Evolutionary conservation across 768 basidiomycete genomes (phyloP).

Genomic region (Amanita pseudoporphyria): DNA sequence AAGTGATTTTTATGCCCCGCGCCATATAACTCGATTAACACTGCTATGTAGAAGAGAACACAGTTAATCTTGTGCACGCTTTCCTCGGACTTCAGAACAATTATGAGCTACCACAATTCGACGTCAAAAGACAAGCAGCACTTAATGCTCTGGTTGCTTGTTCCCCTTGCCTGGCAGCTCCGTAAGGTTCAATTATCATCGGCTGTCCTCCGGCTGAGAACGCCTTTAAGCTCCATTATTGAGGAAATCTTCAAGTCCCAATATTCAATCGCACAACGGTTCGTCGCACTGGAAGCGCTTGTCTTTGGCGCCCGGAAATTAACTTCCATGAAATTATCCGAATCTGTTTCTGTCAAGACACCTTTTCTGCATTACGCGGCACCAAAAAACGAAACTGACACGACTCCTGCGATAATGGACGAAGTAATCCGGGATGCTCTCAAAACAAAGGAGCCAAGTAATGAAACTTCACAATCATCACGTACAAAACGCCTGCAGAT

Average conservation of each 20-base stretch:
- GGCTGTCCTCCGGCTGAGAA: not conserved
- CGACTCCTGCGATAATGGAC: conserved; percentile 46
- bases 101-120: conserved; percentile 76
- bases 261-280: conserved; percentile 82
- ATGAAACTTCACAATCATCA: conserved; percentile 32
- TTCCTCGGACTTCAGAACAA: conserved; percentile 73
- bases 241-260: conserved; percentile 94
- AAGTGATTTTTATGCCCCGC: conserved; percentile 16
- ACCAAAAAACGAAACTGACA: not conserved
- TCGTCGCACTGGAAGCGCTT: conserved; percentile 76
- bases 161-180: conserved; percentile 67
- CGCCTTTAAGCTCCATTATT: conserved; percentile 51
- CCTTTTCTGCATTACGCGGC: conserved; percentile 30
- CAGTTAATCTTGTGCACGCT: conserved; percentile 68
- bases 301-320: conserved; percentile 83
- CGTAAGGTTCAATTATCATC: conserved; percentile 45
- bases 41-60: conserved; percentile 67
- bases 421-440: conserved; percentile 46
- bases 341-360: conserved; percentile 68
- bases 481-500: conserved; percentile 32
- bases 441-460: conserved; percentile 12
- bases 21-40: not conserved
- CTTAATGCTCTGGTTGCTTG: conserved; percentile 75
- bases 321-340: conserved; percentile 18
- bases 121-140: conserved; percentile 63